Conservation (phyloP, 2,329 filamentous ascomycete genomes). For the Metarhizium robertsii region DNA sequence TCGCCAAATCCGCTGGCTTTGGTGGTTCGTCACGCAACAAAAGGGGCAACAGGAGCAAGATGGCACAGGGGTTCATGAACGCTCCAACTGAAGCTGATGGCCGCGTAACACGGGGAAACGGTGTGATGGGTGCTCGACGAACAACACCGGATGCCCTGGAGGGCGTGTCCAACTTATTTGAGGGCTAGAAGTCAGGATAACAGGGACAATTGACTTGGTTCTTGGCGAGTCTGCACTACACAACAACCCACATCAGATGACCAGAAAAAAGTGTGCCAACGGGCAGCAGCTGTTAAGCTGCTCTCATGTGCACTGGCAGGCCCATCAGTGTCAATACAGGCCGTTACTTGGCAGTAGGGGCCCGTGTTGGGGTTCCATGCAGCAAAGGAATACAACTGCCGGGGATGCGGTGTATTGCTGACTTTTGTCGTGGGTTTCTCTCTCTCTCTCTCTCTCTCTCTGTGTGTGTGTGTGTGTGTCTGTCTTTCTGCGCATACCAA, state of each 20-base stretch:
- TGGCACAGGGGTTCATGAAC: constrained; percentile 60
- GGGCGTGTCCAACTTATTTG: constrained; percentile 44
- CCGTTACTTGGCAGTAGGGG: background rate
- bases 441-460: too few relatives aligned
- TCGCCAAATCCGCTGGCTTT: constrained; percentile 45
- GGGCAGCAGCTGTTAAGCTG: background rate
- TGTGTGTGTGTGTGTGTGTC: too few relatives aligned
- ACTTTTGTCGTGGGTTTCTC: background rate
- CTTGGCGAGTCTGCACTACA: background rate
- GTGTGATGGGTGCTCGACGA: constrained; percentile 18
- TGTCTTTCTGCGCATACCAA: background rate
- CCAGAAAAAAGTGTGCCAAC: too few relatives aligned
- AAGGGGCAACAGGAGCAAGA: constrained; percentile 28
- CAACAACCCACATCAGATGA: too few relatives aligned
- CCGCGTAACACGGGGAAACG: constrained; percentile 18
- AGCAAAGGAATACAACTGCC: background rate
- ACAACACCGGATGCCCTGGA: constrained; percentile 42
- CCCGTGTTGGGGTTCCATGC: background rate
- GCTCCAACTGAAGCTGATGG: constrained; percentile 26
- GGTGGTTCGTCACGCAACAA: constrained; percentile 17
- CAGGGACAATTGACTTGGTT: background rate
- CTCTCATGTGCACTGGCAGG: background rate
- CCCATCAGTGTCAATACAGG: background rate
- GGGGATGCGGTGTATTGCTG: background rate
- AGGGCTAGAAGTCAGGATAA: constrained; percentile 15